Evolutionary conservation across 805 yeast genomes (phyloP).

Genomic region (Zygoascus biomembranicola): DNA sequence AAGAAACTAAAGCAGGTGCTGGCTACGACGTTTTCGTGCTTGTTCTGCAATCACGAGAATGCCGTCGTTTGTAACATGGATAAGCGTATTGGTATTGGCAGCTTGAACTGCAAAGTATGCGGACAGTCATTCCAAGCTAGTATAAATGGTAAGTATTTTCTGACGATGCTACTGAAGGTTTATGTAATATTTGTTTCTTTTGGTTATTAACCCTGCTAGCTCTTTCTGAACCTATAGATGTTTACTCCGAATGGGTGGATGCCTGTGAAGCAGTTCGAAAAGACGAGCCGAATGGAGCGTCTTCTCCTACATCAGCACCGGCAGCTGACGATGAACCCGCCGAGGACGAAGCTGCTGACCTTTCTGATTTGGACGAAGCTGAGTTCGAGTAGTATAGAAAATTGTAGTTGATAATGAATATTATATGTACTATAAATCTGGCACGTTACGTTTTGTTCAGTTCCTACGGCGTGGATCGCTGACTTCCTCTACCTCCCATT

Average conservation of each 20-base stretch:
- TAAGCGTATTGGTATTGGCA: constrained; percentile 77
- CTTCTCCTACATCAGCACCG: constrained; percentile 2
- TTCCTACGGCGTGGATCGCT: not conserved
- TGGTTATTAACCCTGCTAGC: constrained; percentile 24
- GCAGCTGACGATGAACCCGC: constrained; percentile 18
- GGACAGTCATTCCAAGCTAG: constrained; percentile 90
- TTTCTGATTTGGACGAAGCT: constrained; percentile 18
- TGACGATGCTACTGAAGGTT: no score
- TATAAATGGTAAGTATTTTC: constrained; percentile 50
- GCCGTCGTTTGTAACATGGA: constrained; percentile 84
- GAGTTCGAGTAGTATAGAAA: constrained; percentile 8
- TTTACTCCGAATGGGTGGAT: constrained; percentile 96
- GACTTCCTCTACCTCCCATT: not conserved
- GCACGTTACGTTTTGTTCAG: no score
- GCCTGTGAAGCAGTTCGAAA: constrained; percentile 80
- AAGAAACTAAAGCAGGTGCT: constrained; percentile 70
- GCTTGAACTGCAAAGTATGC: constrained; percentile 82
- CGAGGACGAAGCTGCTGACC: constrained; percentile 18
- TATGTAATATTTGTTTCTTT: not conserved
- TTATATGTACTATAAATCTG: not conserved
- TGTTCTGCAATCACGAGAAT: constrained; percentile 92
- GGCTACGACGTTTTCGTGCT: constrained; percentile 78
- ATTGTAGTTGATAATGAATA: not conserved
- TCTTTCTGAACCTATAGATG: constrained; percentile 79
- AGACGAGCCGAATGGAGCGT: constrained; percentile 40